Percentiles rank a stretch among this genome's conserved stretches.
Conservation (phyloP, 805 yeast species). For the Cyberlindnera saturnus region DNA sequence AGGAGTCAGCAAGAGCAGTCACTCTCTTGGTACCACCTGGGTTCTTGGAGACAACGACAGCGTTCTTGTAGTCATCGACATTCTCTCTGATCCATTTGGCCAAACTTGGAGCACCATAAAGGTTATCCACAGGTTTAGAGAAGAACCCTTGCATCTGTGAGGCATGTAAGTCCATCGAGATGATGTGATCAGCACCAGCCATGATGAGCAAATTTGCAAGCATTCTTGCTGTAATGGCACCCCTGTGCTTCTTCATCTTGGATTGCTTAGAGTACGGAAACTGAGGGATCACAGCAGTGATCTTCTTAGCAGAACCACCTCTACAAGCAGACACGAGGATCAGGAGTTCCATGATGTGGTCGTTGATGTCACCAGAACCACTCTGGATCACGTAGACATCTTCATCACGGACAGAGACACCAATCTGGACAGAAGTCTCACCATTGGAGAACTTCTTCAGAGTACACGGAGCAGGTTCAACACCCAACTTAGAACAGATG, state of each 20-base stretch:
- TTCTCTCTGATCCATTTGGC: constrained; percentile 95
- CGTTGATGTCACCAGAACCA: constrained; percentile 83
- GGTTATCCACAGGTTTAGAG: constrained; percentile 93
- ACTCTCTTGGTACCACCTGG: constrained; percentile 99
- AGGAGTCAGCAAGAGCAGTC: constrained; percentile 93
- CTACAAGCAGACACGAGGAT: constrained; percentile 92
- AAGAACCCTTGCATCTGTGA: constrained; percentile 99
- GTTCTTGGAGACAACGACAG: constrained; percentile 96
- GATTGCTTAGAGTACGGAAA: constrained; percentile 96
- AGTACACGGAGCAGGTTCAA: constrained; percentile 89
- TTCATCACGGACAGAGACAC: constrained; percentile 93
- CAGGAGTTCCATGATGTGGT: constrained; percentile 92
- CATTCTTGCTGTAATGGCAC: constrained; percentile 98
- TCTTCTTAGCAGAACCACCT: constrained; percentile 97
- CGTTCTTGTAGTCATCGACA: constrained; percentile 75
- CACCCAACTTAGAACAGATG: constrained; percentile 87
- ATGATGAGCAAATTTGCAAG: constrained; percentile 88
- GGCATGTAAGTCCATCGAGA: constrained; percentile 93
- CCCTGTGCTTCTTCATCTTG: constrained; percentile 98
- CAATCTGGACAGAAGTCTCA: constrained; percentile 93
- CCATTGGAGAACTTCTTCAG: constrained; percentile 93
- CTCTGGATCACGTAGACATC: constrained; percentile 92
- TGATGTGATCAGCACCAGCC: constrained; percentile 99
- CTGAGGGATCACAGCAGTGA: constrained; percentile 94
- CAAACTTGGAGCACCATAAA: constrained; percentile 93